Percentiles rank a stretch among this genome's conserved stretches.
phyloP scores from a whole-genome alignment of 352 stramenopile species.

The Plasmopara muralis region DNA sequence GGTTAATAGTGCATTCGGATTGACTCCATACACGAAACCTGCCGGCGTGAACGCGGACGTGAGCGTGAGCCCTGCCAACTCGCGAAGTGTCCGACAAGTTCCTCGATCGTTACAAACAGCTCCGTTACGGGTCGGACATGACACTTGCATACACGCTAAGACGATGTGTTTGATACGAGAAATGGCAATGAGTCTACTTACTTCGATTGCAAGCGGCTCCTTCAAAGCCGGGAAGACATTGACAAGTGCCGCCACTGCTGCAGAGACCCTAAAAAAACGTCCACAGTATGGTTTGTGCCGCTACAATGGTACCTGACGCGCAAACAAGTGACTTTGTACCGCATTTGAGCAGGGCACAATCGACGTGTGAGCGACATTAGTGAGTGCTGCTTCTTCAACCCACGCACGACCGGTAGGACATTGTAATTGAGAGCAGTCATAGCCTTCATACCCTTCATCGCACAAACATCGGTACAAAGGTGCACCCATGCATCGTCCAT shows the following conservation, averaged over 20 bases:
- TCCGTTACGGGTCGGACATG: slow-evolving; percentile 30
- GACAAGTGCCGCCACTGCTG: slow-evolving; percentile 42
- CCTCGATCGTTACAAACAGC: slow-evolving; percentile 40
- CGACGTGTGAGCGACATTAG: slow-evolving; percentile 50
- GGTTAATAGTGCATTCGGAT: slow-evolving; percentile 63
- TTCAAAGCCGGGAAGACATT: slow-evolving; percentile 59
- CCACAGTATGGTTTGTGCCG: background rate
- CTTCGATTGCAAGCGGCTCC: slow-evolving; percentile 59
- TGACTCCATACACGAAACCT: slow-evolving; percentile 60
- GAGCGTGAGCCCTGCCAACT: slow-evolving; percentile 48
- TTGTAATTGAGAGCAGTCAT: slow-evolving; percentile 46
- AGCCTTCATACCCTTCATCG: slow-evolving; percentile 37
- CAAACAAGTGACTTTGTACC: slow-evolving; percentile 18
- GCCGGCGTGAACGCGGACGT: slow-evolving; percentile 29
- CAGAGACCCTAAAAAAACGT: slow-evolving; percentile 39
- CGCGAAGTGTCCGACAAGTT: slow-evolving; percentile 35
- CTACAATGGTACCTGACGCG: background rate
- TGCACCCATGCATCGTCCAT: slow-evolving; percentile 39
- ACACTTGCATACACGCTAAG: slow-evolving; percentile 27
- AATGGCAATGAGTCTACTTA: slow-evolving; percentile 17
- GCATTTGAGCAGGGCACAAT: slow-evolving; percentile 66
- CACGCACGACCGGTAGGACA: slow-evolving; percentile 56
- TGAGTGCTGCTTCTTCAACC: slow-evolving; percentile 47
- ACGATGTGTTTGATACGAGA: background rate
- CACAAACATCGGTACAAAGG: slow-evolving; percentile 52